Base-by-base conservation (phyloP, 78 protist genomes). In the Emiliania huxleyi region DNA sequence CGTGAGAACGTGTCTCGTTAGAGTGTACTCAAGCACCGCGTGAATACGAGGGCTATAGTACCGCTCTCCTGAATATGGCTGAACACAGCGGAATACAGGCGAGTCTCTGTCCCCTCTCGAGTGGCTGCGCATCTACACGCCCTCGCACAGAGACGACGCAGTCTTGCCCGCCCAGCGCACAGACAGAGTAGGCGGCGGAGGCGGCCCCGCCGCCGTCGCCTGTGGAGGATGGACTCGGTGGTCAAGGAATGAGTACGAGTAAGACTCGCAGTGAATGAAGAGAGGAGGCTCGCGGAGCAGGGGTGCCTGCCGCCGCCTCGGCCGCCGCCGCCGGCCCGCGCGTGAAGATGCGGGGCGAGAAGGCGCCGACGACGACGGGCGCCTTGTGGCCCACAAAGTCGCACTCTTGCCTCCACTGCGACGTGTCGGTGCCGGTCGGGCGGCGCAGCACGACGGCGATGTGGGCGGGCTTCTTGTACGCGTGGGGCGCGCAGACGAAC, bases 131-230 rank as follows among this genome's bases (percentile, higher is more conserved):
- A n/a, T n/a, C n/a, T n/a, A n/a, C n/a, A n/a, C n/a, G n/a, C n/a
- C n/a, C n/a, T n/a, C n/a, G n/a, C n/a, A n/a, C n/a, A n/a, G 81
- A 71, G 45, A 71, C 42, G 81, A 35, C 3, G 18, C 29, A 26
- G 42, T 71, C 81, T 40, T 71, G 81, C 29, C 81, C 81, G 43
- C 81, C 81, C 29, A 71, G 81, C 42, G 81, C 81, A 40, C 81
- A 71, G 45, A 6, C 5, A 12, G 25, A n/a, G 42, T 71, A 71
- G n/a, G 45, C 37, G 3, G 0, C 8, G 33, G 29, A 0, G 45
- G 19, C 21, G 81, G 33, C 33, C 42, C 42, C 81, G 43, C 22
- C 21, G 81, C n/a, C n/a, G n/a, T n/a, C n/a, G n/a, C n/a, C n/a
- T n/a, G n/a, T n/a, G n/a, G n/a, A n/a, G n/a, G n/a, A n/a, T n/a